Conservation (phyloP, 257 asterid species). For the Solanum medicagineum region DNA sequence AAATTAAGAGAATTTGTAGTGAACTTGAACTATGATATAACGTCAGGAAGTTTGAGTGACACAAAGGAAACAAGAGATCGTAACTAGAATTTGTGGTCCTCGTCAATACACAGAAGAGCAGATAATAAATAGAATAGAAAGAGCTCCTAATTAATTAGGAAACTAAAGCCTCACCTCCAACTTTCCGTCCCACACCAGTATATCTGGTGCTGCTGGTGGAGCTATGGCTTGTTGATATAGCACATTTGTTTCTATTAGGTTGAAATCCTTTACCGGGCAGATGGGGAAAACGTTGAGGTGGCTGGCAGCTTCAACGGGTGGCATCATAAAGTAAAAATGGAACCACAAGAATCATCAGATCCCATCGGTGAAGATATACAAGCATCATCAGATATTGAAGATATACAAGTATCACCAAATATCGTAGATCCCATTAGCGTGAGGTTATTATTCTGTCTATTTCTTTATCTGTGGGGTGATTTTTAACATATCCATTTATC, state of each 20-base stretch:
- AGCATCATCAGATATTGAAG: conserved; percentile 23
- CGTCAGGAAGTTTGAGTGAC: neutral
- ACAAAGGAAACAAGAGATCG: neutral
- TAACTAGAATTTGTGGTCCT: neutral
- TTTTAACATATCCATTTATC: neutral
- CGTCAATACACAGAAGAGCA: neutral
- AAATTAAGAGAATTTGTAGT: neutral
- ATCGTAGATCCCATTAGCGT: conserved; percentile 17
- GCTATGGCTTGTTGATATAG: conserved; percentile 8
- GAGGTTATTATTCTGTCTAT: conserved; percentile 18
- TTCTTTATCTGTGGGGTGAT: neutral
- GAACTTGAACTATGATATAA: neutral
- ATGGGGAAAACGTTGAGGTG: conserved; percentile 66
- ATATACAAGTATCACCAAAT: conserved; percentile 28
- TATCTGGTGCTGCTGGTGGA: neutral
- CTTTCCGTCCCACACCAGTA: neutral
- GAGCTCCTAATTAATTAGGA: neutral
- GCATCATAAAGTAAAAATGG: conserved; percentile 63
- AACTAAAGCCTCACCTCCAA: neutral
- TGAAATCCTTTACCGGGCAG: conserved; percentile 54
- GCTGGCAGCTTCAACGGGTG: conserved; percentile 98
- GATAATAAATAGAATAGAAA: neutral
- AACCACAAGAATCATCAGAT: conserved; percentile 21
- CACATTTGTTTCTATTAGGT: conserved; percentile 38
- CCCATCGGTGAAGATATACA: conserved; percentile 12